Evolutionary conservation across 306 rosid genomes (phyloP), one percentile per base, ranked within the genome.

Genomic region (Inga leiocalycina): DNA sequence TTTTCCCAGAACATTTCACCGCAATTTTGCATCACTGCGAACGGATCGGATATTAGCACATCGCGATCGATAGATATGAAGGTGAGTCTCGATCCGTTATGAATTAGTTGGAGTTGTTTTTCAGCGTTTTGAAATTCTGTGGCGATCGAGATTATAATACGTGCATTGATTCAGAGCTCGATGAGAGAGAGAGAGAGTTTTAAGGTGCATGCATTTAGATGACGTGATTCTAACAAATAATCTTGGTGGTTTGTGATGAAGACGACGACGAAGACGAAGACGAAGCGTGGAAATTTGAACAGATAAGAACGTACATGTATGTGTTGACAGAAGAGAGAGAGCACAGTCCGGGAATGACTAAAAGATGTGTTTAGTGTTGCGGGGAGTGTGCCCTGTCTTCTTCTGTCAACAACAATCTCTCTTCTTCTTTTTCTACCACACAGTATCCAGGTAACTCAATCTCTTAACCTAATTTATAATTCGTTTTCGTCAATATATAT

Each of bases 261-360:
- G 37, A 62, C 1, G 45, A 19, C 3, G 68, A 62, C 5, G 44
- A 52, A 3, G 44, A 46, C n/a, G 84, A 57, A 13, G 24, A 62
- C 2, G 71, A 37, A 0, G 69, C 3, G 35, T 3, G 22, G 71
- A 34, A 64, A 24, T 8, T 39, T 11, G 5, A 48, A 19, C 8
- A 1, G 43, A 32, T 15, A 17, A 35, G 20, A n/a, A n/a, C n/a
- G n/a, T n/a, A n/a, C 0, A 2, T 5, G 41, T 39, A 59, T 62
- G 78, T 89, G 98, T 90, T 95, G 98, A 95, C 97, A 95, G 98
- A 95, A 95, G 98, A 95, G 97, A 93, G 98, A 87, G 93, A 86
- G 97, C 97, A 91, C 94, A 93, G 87, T 88, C 98, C 91, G 56
- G 34, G 84, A 88, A 85, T 71, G 86, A 88, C 49, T 1, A 75